phyloP scores from a whole-genome alignment of 2,329 filamentous ascomycete species.

The Aspergillus glaucus region DNA sequence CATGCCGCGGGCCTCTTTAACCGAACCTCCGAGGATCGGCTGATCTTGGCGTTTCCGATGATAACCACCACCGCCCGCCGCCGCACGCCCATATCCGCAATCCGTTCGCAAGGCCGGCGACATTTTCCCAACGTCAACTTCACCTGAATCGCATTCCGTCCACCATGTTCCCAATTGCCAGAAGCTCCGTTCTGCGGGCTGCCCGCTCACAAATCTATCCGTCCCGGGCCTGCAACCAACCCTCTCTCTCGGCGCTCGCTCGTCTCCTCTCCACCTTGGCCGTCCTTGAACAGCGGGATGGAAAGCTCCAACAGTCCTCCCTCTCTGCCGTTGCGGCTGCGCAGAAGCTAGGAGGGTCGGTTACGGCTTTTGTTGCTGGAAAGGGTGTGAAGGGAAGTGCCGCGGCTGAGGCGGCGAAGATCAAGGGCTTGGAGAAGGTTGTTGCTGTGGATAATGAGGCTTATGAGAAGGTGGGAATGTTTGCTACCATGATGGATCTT shows the following conservation, averaged over 20 bases:
- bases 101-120: slow-evolving; percentile 18
- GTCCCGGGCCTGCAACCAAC: slow-evolving; percentile 34
- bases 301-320: slow-evolving; percentile 75
- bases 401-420: slow-evolving; percentile 79
- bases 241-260: slow-evolving; percentile 52
- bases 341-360: slow-evolving; percentile 72
- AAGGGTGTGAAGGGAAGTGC: slow-evolving; percentile 62
- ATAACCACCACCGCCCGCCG: slow-evolving; percentile 20
- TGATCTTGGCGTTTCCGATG: slow-evolving; percentile 29
- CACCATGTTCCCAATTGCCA: slow-evolving; percentile 30
- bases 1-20: slow-evolving; percentile 11
- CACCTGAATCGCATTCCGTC: slow-evolving; percentile 4
- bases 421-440: slow-evolving; percentile 86
- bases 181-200: slow-evolving; percentile 37
- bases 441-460: slow-evolving; percentile 79
- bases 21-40: slow-evolving; percentile 31
- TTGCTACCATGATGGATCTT: background rate
- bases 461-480: slow-evolving; percentile 71
- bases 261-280: slow-evolving; percentile 82
- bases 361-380: slow-evolving; percentile 85
- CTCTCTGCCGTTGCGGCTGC: slow-evolving; percentile 81
- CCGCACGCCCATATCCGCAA: slow-evolving; percentile 11
- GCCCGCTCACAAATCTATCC: slow-evolving; percentile 42
- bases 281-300: slow-evolving; percentile 85
- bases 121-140: slow-evolving; percentile 12